Percentiles rank a stretch among this genome's conserved stretches.
Evolutionary conservation across 139 green algal genomes (phyloP).

Genomic region (Micractinium sp.): DNA sequence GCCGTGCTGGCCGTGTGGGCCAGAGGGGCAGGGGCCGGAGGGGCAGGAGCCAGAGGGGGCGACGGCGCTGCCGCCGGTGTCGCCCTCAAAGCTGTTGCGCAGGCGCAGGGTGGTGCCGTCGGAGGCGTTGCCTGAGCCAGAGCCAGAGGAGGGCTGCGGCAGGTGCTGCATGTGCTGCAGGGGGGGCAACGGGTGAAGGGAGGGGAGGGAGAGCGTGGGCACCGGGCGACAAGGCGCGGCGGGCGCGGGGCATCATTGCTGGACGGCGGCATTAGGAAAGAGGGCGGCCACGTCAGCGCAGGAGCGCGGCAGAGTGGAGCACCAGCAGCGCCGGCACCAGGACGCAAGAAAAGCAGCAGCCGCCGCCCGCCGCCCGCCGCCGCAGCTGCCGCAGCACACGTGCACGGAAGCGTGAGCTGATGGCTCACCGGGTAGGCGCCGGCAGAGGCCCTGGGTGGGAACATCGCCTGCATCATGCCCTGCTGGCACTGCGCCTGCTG

Average conservation of each 20-base stretch:
- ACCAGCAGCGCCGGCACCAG: no score
- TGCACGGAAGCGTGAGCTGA: neutral
- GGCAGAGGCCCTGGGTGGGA: no score
- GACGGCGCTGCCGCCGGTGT: no score
- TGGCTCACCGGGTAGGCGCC: no score
- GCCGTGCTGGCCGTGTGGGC: no score
- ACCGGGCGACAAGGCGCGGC: no score
- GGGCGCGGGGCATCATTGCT: no score
- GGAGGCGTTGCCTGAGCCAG: neutral
- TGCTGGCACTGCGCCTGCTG: neutral
- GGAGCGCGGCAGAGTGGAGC: no score
- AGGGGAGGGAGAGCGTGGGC: neutral
- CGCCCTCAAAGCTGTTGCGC: conserved; percentile 10
- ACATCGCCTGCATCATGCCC: neutral
- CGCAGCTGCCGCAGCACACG: neutral
- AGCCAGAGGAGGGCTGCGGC: neutral
- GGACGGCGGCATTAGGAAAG: no score
- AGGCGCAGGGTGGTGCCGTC: conserved; percentile 24
- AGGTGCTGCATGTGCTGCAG: neutral
- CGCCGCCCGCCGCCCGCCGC: no score
- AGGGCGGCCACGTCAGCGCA: no score
- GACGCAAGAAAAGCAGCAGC: no score
- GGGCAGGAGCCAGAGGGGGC: neutral
- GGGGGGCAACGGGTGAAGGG: neutral
- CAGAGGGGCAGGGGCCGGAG: neutral